Evolutionary conservation across 2,329 filamentous ascomycete species (phyloP).

Genomic region (Penicillium brasilianum): DNA sequence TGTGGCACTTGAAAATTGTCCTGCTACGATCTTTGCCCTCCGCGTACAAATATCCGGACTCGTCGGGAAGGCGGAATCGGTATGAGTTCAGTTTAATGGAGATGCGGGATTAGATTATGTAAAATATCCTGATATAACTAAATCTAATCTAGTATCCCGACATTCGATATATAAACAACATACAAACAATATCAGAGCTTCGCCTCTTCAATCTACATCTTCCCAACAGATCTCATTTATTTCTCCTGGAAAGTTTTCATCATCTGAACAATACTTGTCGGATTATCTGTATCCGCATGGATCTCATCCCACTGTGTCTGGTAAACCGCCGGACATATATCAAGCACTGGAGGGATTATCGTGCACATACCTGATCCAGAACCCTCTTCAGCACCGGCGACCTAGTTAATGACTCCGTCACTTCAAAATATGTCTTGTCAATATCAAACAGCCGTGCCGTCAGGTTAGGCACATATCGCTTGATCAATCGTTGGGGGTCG

Average conservation of each 20-base stretch:
- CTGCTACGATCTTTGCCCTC: not conserved
- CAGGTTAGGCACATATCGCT: constrained; percentile 98
- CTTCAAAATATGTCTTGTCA: constrained; percentile 94
- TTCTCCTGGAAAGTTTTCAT: constrained; percentile 1
- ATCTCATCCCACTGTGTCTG: constrained; percentile 1
- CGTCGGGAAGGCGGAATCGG: not conserved
- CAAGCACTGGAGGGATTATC: constrained; percentile 1
- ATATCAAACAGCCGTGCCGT: constrained; percentile 91
- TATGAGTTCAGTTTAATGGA: not conserved
- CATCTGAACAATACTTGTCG: constrained; percentile 3
- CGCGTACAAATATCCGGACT: not conserved
- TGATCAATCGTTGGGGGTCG: constrained; percentile 62
- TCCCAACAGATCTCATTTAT: not conserved
- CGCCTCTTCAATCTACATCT: not conserved
- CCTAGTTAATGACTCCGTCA: constrained; percentile 1
- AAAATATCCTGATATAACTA: not conserved
- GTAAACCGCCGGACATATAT: not conserved
- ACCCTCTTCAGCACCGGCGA: constrained; percentile 1
- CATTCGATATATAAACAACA: not conserved
- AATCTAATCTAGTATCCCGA: not conserved
- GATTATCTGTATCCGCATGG: not conserved
- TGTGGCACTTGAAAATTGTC: not conserved
- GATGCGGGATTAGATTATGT: not conserved
- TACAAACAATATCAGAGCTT: not conserved
- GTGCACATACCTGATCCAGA: constrained; percentile 4